Conservation (phyloP, 2,329 filamentous ascomycete species). For the Aspergillus thermomutatus region DNA sequence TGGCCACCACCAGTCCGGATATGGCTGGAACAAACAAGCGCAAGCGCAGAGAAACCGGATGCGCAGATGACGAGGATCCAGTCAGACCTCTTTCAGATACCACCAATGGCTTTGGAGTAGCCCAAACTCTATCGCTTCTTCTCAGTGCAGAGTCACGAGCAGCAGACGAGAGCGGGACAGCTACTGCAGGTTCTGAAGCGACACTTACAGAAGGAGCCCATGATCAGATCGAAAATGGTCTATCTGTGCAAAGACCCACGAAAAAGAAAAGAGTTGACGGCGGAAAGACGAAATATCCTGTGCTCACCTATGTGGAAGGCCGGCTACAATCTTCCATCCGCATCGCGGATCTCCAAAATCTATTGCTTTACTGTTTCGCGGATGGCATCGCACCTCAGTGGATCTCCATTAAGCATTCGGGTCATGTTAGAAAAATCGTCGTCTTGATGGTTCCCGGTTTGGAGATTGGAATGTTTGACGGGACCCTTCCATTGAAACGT, state of each 20-base stretch:
- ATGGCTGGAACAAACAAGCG: conserved; percentile 31
- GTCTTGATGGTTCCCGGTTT: conserved; percentile 88
- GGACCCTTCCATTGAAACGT: conserved; percentile 45
- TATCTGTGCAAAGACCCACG: conserved; percentile 13
- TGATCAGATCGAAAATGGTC: conserved; percentile 14
- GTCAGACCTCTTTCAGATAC: conserved; percentile 12
- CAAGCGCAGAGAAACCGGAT: conserved; percentile 26
- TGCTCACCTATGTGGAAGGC: conserved; percentile 53
- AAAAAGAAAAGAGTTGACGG: conserved; percentile 37
- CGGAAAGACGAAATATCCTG: conserved; percentile 50
- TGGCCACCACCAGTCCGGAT: conserved; percentile 1
- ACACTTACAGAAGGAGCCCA: conserved; percentile 1
- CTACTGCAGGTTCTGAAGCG: not conserved
- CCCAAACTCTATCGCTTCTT: conserved; percentile 30
- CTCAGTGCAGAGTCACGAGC: conserved; percentile 18
- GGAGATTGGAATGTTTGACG: conserved; percentile 84
- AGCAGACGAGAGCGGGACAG: conserved; percentile 4
- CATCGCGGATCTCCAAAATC: conserved; percentile 56
- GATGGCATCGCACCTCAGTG: conserved; percentile 61
- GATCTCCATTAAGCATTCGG: conserved; percentile 58
- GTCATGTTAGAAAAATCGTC: conserved; percentile 68
- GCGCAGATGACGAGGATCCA: conserved; percentile 22
- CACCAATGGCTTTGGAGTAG: conserved; percentile 27
- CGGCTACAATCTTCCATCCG: conserved; percentile 55
- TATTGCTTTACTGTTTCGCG: conserved; percentile 60